phyloP scores from a whole-genome alignment of 768 basidiomycete species.

The Tulasnella sp. region DNA sequence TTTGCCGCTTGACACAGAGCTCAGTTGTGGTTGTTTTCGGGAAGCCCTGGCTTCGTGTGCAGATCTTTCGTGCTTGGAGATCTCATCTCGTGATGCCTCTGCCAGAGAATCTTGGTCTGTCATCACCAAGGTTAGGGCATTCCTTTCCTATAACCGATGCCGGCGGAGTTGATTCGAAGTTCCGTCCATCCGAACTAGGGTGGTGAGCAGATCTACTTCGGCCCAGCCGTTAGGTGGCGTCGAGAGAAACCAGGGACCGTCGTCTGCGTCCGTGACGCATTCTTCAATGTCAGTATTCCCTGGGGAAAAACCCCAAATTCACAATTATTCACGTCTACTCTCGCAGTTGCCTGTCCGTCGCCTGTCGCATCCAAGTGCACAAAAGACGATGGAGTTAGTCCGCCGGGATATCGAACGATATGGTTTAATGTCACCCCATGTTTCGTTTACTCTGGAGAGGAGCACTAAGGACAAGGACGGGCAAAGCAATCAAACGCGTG shows the following conservation, averaged over 20 bases:
- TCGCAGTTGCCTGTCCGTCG: conserved; percentile 76
- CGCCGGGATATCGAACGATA: conserved; percentile 68
- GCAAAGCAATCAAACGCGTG: conserved; percentile 44
- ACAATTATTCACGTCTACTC: background rate
- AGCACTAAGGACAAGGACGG: conserved; percentile 42
- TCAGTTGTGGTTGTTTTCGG: background rate
- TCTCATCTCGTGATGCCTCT: conserved; percentile 66
- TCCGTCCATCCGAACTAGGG: conserved; percentile 45
- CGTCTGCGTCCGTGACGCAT: conserved; percentile 82
- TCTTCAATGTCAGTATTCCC: conserved; percentile 65
- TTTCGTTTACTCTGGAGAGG: conserved; percentile 64
- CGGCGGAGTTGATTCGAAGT: conserved; percentile 4
- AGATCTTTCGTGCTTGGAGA: conserved; percentile 74
- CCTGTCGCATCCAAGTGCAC: conserved; percentile 58
- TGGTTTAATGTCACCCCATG: conserved; percentile 66
- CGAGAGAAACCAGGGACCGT: conserved; percentile 72
- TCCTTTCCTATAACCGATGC: background rate
- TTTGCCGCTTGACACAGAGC: background rate
- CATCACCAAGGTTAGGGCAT: conserved; percentile 64
- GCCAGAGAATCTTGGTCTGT: conserved; percentile 69
- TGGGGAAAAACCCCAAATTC: background rate
- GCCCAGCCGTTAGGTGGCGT: conserved; percentile 71
- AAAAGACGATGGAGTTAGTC: conserved; percentile 61
- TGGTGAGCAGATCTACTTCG: conserved; percentile 62
- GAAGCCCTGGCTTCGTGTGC: conserved; percentile 81